Evolutionary conservation across 345 rosid species (phyloP).

Genomic region (Citropsis articulata): DNA sequence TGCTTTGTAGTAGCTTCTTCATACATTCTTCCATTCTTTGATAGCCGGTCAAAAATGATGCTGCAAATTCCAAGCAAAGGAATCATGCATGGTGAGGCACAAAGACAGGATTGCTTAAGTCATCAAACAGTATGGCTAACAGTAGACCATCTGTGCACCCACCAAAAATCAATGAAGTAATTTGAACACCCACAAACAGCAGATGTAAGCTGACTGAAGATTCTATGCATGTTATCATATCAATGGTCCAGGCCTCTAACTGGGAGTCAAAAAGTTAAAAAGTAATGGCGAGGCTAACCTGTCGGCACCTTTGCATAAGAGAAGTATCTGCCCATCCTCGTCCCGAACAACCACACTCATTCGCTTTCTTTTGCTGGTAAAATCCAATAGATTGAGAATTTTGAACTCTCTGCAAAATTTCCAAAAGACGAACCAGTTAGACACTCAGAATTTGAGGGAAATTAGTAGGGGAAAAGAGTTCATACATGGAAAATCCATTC

Average conservation of each 20-base stretch:
- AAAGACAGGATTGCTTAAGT: conserved; percentile 2
- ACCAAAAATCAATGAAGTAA: not conserved
- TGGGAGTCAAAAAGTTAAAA: not conserved
- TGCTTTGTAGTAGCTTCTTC: conserved; percentile 66
- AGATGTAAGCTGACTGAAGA: not conserved
- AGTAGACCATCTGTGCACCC: not conserved
- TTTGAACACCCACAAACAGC: not conserved
- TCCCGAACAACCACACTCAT: conserved; percentile 88
- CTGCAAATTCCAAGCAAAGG: conserved; percentile 40
- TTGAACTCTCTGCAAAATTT: conserved; percentile 76
- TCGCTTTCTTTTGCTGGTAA: conserved; percentile 96
- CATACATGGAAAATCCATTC: conserved; percentile 12
- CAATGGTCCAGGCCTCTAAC: not conserved
- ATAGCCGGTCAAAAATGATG: conserved; percentile 82
- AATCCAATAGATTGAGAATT: conserved; percentile 83
- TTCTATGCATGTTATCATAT: not conserved
- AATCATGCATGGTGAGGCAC: conserved; percentile 11
- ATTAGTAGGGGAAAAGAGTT: conserved; percentile 6
- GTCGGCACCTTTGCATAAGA: conserved; percentile 98
- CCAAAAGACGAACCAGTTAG: conserved; percentile 16
- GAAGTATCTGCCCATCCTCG: conserved; percentile 76
- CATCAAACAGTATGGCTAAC: not conserved
- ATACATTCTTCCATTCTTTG: conserved; percentile 70
- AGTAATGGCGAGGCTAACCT: conserved; percentile 49
- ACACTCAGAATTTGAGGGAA: conserved; percentile 12